phyloP scores from a whole-genome alignment of 73 alveolate genomes.

The Urostyla sp. region DNA sequence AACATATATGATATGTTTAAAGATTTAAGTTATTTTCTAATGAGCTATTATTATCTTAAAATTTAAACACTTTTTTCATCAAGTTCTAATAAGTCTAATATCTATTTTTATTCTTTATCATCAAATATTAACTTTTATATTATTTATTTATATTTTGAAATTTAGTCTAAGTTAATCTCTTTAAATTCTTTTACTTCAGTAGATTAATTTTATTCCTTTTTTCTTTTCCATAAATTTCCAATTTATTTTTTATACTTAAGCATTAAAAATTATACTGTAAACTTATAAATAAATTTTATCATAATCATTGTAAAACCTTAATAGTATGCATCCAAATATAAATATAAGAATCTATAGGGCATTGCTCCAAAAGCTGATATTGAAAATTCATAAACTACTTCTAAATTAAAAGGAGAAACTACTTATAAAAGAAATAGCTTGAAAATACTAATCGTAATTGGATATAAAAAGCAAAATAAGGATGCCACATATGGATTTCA shows the following conservation, averaged over 20 bases:
- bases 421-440: slow-evolving; percentile 10
- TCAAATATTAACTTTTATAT: too few species aligned
- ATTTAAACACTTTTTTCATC: too few species aligned
- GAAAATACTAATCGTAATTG: slow-evolving; percentile 32
- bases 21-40: not conserved
- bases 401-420: slow-evolving; percentile 24
- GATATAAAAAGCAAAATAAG: slow-evolving; percentile 37
- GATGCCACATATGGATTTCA: not conserved
- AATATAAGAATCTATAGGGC: slow-evolving; percentile 67
- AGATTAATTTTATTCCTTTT: not conserved
- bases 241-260: not conserved
- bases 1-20: slow-evolving; percentile 11
- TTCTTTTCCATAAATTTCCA: not conserved
- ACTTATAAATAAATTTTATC: slow-evolving; percentile 27
- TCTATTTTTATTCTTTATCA: too few species aligned
- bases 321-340: slow-evolving; percentile 5
- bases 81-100: too few species aligned
- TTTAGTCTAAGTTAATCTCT: too few species aligned
- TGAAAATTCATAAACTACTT: slow-evolving; percentile 53
- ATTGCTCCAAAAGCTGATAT: slow-evolving; percentile 59
- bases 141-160: too few species aligned
- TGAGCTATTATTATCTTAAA: too few species aligned
- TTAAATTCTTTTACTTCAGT: not conserved
- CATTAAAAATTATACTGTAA: slow-evolving; percentile 1
- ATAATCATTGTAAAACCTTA: slow-evolving; percentile 2